These are phyloP conservation scores for Neurospora sp. DNA, from an alignment of 2,329 filamentous ascomycete genomes.

Conservation along the genomic window DNA sequence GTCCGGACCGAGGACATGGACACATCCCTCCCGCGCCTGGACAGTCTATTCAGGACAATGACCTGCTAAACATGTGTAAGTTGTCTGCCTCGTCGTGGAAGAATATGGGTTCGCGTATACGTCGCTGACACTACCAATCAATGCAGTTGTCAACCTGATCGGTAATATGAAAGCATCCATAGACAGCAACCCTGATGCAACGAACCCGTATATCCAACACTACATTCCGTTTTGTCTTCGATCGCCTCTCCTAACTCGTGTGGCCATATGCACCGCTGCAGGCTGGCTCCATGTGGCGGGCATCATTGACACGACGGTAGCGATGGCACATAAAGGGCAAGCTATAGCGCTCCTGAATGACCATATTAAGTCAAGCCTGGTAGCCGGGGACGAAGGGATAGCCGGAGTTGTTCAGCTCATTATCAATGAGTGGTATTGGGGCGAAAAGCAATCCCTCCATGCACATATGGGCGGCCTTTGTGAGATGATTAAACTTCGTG, in stretches of 20 bases:
- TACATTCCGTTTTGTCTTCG: constrained; percentile 39
- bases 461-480: constrained; percentile 37
- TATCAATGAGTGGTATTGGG: constrained; percentile 45
- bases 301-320: constrained; percentile 32
- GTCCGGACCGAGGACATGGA: neutral
- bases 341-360: constrained; percentile 37
- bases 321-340: constrained; percentile 32
- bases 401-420: constrained; percentile 39
- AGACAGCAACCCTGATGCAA: constrained; percentile 34
- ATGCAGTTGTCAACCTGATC: constrained; percentile 35
- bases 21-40: neutral
- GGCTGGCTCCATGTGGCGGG: constrained; percentile 42
- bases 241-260: constrained; percentile 37
- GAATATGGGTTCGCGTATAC: neutral
- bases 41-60: constrained; percentile 27
- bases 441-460: constrained; percentile 32
- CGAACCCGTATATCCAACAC: constrained; percentile 34
- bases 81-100: neutral
- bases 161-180: constrained; percentile 41
- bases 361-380: constrained; percentile 28
- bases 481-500: constrained; percentile 37
- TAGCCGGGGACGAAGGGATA: constrained; percentile 35
- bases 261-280: constrained; percentile 39
- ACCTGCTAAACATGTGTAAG: constrained; percentile 39
- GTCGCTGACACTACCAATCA: neutral